Conservation (phyloP, 1,284 basidiomycete species). For the Cryptococcus sp. region DNA sequence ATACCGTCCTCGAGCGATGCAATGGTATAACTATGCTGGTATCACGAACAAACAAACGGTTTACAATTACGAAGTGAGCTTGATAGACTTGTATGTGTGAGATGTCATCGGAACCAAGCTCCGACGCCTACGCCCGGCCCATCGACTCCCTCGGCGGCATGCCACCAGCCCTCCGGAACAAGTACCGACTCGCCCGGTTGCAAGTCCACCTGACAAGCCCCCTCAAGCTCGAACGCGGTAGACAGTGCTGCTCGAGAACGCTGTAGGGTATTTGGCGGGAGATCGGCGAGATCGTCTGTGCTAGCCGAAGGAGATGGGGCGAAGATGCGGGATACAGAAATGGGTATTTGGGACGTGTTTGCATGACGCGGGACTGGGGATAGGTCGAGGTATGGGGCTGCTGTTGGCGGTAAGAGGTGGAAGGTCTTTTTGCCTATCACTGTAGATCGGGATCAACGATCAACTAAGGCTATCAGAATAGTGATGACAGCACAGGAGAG, state of each 20-base stretch:
- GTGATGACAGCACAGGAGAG: not conserved
- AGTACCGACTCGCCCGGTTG: constrained; percentile 41
- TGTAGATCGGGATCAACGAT: constrained; percentile 2
- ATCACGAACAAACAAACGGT: too few relatives aligned
- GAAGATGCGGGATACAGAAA: constrained; percentile 34
- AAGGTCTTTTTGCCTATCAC: constrained; percentile 45
- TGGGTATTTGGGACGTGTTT: constrained; percentile 41
- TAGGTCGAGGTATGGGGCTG: constrained; percentile 24
- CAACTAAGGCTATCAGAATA: not conserved
- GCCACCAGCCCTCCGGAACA: constrained; percentile 51
- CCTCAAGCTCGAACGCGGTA: constrained; percentile 27
- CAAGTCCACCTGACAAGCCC: constrained; percentile 35
- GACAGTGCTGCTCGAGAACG: constrained; percentile 16
- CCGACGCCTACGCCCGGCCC: constrained; percentile 42
- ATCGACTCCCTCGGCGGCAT: constrained; percentile 38
- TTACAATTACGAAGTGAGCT: not conserved
- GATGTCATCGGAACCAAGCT: constrained; percentile 44
- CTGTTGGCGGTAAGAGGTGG: constrained; percentile 39
- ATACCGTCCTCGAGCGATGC: too few relatives aligned
- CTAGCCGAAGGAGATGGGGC: not conserved
- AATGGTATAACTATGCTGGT: too few relatives aligned
- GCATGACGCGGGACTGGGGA: constrained; percentile 27
- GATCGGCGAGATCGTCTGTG: constrained; percentile 15
- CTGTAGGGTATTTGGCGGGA: constrained; percentile 17
- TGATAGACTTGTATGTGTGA: not conserved